A percentile compares a stretch with the other conserved stretches of the same genome.
Conservation (phyloP, 106 monocot species). For the Apostasia ramifera region DNA sequence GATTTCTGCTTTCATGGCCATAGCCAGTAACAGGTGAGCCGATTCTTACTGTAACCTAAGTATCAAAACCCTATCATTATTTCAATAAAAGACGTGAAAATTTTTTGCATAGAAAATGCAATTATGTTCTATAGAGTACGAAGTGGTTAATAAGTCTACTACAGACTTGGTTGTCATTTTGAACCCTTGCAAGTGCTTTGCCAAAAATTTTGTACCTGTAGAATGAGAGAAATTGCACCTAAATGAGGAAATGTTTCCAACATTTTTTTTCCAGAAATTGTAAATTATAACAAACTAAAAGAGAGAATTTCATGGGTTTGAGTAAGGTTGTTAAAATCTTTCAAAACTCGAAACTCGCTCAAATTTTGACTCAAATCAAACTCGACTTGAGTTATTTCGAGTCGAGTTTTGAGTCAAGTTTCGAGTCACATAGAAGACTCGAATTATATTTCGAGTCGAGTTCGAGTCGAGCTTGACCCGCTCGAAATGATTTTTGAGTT, state of each 20-base stretch:
- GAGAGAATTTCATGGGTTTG: no score
- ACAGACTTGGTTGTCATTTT: slow-evolving; percentile 85
- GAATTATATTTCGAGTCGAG: no score
- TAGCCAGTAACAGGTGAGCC: slow-evolving; percentile 96
- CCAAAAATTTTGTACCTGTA: slow-evolving; percentile 96
- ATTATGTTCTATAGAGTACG: background rate
- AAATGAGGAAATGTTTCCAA: background rate
- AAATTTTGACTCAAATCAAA: no score
- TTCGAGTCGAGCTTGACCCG: no score
- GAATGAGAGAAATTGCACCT: background rate
- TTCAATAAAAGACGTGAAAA: background rate
- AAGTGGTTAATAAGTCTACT: background rate
- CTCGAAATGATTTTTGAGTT: no score
- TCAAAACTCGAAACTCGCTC: no score
- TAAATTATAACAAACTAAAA: no score
- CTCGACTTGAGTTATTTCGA: no score
- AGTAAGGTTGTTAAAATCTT: no score
- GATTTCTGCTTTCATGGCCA: slow-evolving; percentile 93
- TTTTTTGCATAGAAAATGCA: background rate
- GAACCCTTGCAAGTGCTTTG: slow-evolving; percentile 87
- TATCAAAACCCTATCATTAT: slow-evolving; percentile 5
- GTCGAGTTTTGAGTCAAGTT: no score
- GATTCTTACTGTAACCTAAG: slow-evolving; percentile 86
- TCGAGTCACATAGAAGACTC: no score
- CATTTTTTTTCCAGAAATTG: background rate